Base-by-base conservation (phyloP, 1,284 basidiomycete genomes). In the Irpex sp. region DNA sequence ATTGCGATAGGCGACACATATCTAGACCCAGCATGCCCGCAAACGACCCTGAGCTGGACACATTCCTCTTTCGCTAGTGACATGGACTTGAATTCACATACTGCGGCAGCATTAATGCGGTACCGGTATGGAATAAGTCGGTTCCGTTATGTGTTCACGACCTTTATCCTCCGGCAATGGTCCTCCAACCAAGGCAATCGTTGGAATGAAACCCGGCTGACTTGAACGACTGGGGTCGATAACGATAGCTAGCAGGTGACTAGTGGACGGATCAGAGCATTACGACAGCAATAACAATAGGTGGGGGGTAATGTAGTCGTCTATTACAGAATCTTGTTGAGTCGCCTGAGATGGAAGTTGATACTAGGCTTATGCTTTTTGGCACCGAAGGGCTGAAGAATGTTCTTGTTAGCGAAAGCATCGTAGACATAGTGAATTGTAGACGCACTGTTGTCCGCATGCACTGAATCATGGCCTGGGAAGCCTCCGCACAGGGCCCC, bases 301-400 rank as follows among this genome's bases (percentile, higher is more conserved):
- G 31, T 37, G 34, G 15, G 31, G 54, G 17, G 49, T 26, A 13
- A 21, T 56, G 36, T 21, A 36, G 34, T 36, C 26, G 54, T 56
- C 54, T 74, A 90, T 80, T 89, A 88, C 71, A 88, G 82, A 65
- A 81, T 84, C 74, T 91, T 92, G 66, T 85, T 83, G 64, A 93
- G 80, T 70, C 91, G 84, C 69, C 89, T 87, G 67, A 94, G 85
- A 74, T 94, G 92, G 74, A 92, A 94, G 75, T 94, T 94, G 78
- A 94, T 93, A 38, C 89, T 87, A 40, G 91, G 84, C 72, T 82
- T 82, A 62, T 86, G 89, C 58, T 75, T 75, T 73, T 87, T 90
- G 65, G 84, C 85, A 57, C 81, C 79, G 70, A 85, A 80, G 37
- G 89, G 87, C 90, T 90, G 69, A 11, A 66, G n/a, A 62, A 57